phyloP scores from a whole-genome alignment of 208 protist genomes.

The Phytomonas francai region DNA sequence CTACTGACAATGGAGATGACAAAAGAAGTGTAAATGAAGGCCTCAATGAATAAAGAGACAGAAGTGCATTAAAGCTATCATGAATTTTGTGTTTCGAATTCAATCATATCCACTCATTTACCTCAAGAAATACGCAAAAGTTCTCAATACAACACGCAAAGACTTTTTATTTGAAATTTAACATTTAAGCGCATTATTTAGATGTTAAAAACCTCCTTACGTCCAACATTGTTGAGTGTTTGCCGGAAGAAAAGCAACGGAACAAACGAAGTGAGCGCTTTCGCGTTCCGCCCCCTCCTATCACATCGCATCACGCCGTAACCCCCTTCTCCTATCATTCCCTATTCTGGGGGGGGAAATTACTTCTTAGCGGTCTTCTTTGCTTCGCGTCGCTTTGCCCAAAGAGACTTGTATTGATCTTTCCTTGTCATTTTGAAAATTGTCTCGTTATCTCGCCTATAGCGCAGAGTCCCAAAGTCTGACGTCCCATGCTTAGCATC shows the following conservation, averaged over 20 bases:
- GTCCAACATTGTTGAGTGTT: not conserved
- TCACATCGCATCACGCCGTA: not conserved
- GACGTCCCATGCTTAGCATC: slow-evolving; percentile 71
- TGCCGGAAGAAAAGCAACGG: not conserved
- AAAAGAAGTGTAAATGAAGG: not conserved
- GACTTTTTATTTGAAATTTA: not conserved
- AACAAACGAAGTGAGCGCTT: not conserved
- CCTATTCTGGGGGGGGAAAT: not conserved
- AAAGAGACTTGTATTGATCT: slow-evolving; percentile 79
- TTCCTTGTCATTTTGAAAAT: slow-evolving; percentile 88
- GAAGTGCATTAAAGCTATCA: not conserved
- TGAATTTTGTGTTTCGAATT: not conserved
- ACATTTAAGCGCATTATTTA: not conserved
- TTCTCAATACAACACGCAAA: not conserved
- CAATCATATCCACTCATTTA: not conserved
- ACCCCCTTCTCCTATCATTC: not conserved
- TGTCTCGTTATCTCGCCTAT: slow-evolving; percentile 81
- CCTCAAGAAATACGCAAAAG: not conserved
- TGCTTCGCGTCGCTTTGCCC: slow-evolving; percentile 76
- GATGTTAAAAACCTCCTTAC: not conserved
- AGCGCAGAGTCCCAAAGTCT: slow-evolving; percentile 81
- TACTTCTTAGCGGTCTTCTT: slow-evolving; percentile 22
- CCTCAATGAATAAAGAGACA: not conserved
- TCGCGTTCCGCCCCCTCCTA: not conserved
- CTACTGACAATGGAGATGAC: not conserved